Evolutionary conservation across 768 basidiomycete genomes (phyloP), one percentile per base, ranked within the genome.

Genomic region (Amanita subjunquillea): DNA sequence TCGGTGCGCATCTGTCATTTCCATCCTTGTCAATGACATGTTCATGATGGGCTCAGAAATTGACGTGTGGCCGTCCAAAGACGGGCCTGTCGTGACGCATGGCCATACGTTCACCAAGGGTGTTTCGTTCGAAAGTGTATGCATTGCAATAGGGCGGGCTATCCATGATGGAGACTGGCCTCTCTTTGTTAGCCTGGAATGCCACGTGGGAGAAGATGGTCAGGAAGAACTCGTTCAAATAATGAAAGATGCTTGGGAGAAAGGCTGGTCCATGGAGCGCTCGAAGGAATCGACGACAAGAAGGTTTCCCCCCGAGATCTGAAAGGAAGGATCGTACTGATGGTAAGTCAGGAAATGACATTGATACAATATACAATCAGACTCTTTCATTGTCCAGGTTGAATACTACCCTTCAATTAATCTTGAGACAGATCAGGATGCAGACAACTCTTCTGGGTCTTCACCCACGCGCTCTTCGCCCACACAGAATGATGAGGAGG

Each of bases 1-100:
- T 83, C 27, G 72, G 71, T 69, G 43, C 17, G 51, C 13, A 4
- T 34, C 46, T n/a, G 65, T 56, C 15, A 7, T 36, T 48, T 45
- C 55, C 10, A 37, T 23, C 25, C 22, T 47, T 5, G 23, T 15
- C 23, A 15, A 8, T 13, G 27, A 22, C 23, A 2, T 34, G 37
- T 38, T 38, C 34, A 48, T 42, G 10, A 38, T 27, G 20, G 17
- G 30, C 13, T 6, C 55, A 67, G 82, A 85, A 59, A 80, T 84
- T 47, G 82, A 85, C 56, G 81, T 82, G 6, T 85, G 83, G 82
- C 72, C 78, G 4, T 75, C 76, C 0, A 65, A 69, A 6, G 69
- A 72, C 38, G 79, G 79, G 0, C 70, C 75, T 10, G 64, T 80
- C 47, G 80, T 83, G 30, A 83, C 78, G 0, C 82, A 83, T 56